These are phyloP conservation scores for Taiozyma sp. DNA, from an alignment of 1,139 yeast genomes.

Conservation along the genomic window DNA sequence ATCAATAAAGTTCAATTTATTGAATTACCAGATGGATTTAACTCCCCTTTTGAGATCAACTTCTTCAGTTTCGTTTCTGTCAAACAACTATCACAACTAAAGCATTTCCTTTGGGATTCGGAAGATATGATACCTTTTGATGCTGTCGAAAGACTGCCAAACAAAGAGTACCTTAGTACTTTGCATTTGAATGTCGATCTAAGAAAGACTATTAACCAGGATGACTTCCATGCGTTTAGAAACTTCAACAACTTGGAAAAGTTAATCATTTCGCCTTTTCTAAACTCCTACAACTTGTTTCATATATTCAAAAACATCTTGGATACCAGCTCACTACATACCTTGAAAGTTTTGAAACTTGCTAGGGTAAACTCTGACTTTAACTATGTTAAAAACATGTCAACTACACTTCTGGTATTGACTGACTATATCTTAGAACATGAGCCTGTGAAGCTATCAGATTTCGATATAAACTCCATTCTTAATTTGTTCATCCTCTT, in stretches of 20 bases:
- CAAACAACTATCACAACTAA: conserved; percentile 11
- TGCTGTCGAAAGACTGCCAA: conserved; percentile 16
- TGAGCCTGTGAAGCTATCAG: conserved; percentile 11
- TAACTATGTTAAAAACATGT: conserved; percentile 11
- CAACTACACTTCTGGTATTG: conserved; percentile 14
- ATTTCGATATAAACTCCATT: conserved; percentile 15
- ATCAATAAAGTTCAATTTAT: conserved; percentile 11
- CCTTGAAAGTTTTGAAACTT: conserved; percentile 8
- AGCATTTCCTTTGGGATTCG: conserved; percentile 19
- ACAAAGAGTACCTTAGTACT: conserved; percentile 11
- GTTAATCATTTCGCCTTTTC: conserved; percentile 20
- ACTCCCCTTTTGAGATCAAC: conserved; percentile 13
- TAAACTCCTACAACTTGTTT: conserved; percentile 15
- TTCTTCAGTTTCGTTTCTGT: conserved; percentile 13
- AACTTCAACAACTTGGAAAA: conserved; percentile 14
- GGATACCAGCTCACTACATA: conserved; percentile 1
- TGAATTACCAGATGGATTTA: conserved; percentile 20
- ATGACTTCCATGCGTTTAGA: conserved; percentile 10
- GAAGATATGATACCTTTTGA: conserved; percentile 16
- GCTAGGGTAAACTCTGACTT: conserved; percentile 10
- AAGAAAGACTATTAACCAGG: conserved; percentile 5
- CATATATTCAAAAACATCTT: conserved; percentile 17
- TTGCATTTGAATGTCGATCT: conserved; percentile 18
- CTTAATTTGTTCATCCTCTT: conserved; percentile 8
- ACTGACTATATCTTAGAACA: conserved; percentile 13